Conservation (phyloP, 441 rosid genomes). For the Melastoma candidum region DNA sequence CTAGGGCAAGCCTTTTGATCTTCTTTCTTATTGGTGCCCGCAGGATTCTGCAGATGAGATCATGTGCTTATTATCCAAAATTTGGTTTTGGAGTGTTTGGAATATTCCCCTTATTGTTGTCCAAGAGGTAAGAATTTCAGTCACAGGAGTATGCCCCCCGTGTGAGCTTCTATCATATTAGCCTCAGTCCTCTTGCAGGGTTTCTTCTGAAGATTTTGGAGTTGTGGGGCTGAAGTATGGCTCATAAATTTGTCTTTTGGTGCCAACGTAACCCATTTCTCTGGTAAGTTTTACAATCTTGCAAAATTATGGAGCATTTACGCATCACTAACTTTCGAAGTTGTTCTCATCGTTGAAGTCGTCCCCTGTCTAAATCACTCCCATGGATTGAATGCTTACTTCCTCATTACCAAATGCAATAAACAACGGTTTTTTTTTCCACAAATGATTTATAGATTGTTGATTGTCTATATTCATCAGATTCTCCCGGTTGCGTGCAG, state of each 20-base stretch:
- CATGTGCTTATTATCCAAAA: slow-evolving; percentile 63
- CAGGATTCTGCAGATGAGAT: slow-evolving; percentile 60
- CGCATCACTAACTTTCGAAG: no score
- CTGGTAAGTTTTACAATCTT: slow-evolving; percentile 23
- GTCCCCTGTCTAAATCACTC: no score
- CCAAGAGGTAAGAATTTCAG: slow-evolving; percentile 32
- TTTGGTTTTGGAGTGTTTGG: slow-evolving; percentile 84
- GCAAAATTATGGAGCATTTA: no score
- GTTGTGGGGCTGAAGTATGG: slow-evolving; percentile 85
- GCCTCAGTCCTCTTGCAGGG: slow-evolving; percentile 23
- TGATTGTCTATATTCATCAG: no score
- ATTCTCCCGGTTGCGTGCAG: slow-evolving; percentile 19
- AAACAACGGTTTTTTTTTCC: no score
- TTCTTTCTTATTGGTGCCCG: slow-evolving; percentile 18
- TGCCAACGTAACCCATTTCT: slow-evolving; percentile 53
- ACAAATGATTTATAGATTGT: no score
- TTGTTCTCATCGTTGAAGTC: no score
- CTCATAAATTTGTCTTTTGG: slow-evolving; percentile 64
- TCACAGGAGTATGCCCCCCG: not conserved
- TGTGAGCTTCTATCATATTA: slow-evolving; percentile 13
- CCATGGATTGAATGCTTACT: no score
- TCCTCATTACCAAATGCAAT: no score
- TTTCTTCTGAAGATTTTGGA: slow-evolving; percentile 49
- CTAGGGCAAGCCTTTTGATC: not conserved
- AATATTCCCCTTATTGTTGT: slow-evolving; percentile 48